Base-by-base conservation (phyloP, 805 yeast species). In the Wickerhamomyces queroliae region DNA sequence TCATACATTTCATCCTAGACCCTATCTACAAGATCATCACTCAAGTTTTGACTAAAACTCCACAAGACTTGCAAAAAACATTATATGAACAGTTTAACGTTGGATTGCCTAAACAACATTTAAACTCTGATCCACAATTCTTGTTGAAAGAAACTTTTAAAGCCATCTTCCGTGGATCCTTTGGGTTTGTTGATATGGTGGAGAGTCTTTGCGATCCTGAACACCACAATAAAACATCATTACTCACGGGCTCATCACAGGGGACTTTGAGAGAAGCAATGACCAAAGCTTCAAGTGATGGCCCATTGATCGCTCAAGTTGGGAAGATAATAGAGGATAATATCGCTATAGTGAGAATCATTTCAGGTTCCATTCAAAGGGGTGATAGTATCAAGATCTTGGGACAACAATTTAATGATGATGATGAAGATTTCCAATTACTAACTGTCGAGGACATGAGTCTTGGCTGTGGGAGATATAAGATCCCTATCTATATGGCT, bases 21-120 rank as follows among this genome's bases (percentile, higher is more conserved):
- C 99, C 98, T 2, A 52, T 91, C 11, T 91, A 89, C 63, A 90
- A 91, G 55, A 55, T 90, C 8, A 62, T 80, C 27, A 69, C 87
- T 0, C 69, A 75, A 36, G 67, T 84, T 0, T 53, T 91, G 10
- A 69, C 87, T 0, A 66, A 72, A 26, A 72, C 73, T 15, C 61
- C 74, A 2, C 56, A 61, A 5, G 62, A 63, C 0, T 54, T 87
- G 15, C 54, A 70, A 9, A 40, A 42, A 3, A 56, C 74, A 18
- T 57, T 87, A n/a, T 63, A 67, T 51, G 50, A 64, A 2, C 62
- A 76, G 23, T 78, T 81, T 40, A 67, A 71, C 4, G 60, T 76
- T 18, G 46, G 59, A 2, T 32, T 82, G 2, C 59, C 64, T 2
- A 66, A 72, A 36, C 53, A 61, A 1, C 43, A 56, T 9, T 62